Evolutionary conservation across 768 basidiomycete species (phyloP), one percentile per base, ranked within the genome.

Genomic region (Leccinum ochraceum): DNA sequence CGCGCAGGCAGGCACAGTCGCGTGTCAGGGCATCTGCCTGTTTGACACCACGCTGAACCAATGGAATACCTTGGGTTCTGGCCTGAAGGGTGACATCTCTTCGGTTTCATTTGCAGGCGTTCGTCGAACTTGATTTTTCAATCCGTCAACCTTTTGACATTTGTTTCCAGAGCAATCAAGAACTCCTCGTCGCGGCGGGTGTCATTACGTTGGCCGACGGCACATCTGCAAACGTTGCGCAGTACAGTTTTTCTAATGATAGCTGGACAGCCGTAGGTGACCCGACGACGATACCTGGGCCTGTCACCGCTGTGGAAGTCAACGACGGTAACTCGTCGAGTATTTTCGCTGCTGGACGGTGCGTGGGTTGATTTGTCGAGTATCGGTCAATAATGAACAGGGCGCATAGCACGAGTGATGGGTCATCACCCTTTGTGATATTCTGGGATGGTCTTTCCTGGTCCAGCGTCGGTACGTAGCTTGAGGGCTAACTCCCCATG

Each of bases 261-360:
- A 86, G 86, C 2, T 99, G 96, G 96, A 76, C 77, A 8, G 70
- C 87, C 1, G 70, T 95, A 28, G 93, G 91, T 10, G 70, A 77
- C 50, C 74, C 82, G 13, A 71, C 74, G 13, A 79, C 84, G 52
- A 79, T 98, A 24, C 93, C 95, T 50, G 96, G 96, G 3, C 94
- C 95, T 3, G 90, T 94, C 2, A 90, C 94, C 3, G 95, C 96
- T 11, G 72, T 98, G 55, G 89, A 89, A 56, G 89, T 94, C 46
- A 92, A 98, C 73, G 79, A 87, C 63, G 82, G 83, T 22, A 94
- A 97, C 70, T 71, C 76, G 1, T 90, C 85, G 66, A 96, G 91
- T 67, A 83, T 98, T 58, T 99, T 95, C 68, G 92, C 89, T 52
- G 93, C 95, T 36, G 96, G 96, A 66, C 85, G 83, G 88, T 94